Evolutionary conservation across 441 rosid species (phyloP).

Genomic region (Hura crepitans): DNA sequence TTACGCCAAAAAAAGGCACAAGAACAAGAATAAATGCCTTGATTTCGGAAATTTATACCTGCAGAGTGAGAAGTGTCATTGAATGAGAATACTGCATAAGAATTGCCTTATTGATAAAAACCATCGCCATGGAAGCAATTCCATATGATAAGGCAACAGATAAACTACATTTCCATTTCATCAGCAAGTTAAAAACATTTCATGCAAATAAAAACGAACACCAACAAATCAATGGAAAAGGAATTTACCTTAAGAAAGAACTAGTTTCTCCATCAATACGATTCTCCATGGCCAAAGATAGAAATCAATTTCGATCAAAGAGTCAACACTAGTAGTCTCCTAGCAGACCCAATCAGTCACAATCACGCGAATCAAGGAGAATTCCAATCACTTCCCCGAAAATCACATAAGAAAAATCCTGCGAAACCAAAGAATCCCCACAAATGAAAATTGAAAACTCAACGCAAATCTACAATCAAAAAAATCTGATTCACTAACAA

Average conservation of each 20-base stretch:
- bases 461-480: not conserved
- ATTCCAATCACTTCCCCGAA: not conserved
- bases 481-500: not conserved
- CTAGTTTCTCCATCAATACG: constrained; percentile 42
- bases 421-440: not conserved
- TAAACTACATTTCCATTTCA: constrained; percentile 45
- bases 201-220: not conserved
- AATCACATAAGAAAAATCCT: constrained; percentile 1
- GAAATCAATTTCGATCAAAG: not conserved
- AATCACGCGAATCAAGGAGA: not conserved
- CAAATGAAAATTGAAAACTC: not conserved
- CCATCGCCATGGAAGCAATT: constrained; percentile 95
- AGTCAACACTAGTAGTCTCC: not conserved
- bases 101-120: constrained; percentile 87
- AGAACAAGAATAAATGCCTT: not conserved
- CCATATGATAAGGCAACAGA: constrained; percentile 83
- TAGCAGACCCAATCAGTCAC: constrained; percentile 9
- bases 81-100: constrained; percentile 80
- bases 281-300: constrained; percentile 43
- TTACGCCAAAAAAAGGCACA: not conserved
- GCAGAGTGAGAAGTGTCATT: constrained; percentile 81
- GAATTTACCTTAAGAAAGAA: constrained; percentile 46
- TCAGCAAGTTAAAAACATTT: constrained; percentile 4
- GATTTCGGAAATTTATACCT: constrained; percentile 39
- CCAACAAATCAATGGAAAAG: not conserved